Evolutionary conservation across 2,329 filamentous ascomycete species (phyloP).

Genomic region (Diaporthe vaccinii): DNA sequence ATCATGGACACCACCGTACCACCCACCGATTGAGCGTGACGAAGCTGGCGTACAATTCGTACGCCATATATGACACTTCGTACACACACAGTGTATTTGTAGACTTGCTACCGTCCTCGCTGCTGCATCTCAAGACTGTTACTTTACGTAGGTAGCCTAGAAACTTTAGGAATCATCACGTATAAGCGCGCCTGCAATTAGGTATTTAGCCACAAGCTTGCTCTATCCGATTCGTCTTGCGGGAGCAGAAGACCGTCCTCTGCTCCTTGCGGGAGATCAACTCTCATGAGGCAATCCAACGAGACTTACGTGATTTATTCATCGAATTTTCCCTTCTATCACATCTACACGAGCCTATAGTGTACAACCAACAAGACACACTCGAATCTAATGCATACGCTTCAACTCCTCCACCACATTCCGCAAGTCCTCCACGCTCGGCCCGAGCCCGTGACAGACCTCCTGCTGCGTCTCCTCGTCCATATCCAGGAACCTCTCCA

Average conservation of each 20-base stretch:
- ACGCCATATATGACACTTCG: neutral
- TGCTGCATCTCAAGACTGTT: neutral
- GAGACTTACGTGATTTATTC: neutral
- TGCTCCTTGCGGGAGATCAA: neutral
- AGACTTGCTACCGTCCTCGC: neutral
- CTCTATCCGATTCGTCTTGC: neutral
- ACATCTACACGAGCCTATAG: conserved; percentile 14
- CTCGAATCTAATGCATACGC: conserved; percentile 66
- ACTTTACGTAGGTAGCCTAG: neutral
- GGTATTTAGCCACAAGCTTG: neutral
- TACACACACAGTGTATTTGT: neutral
- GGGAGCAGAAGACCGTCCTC: neutral
- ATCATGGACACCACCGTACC: no score
- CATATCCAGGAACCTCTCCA: conserved; percentile 86
- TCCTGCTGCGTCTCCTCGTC: conserved; percentile 68
- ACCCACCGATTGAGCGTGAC: no score
- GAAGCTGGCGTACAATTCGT: neutral
- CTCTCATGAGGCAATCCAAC: neutral
- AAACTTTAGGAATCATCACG: neutral
- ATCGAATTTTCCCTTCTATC: neutral
- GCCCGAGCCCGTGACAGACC: conserved; percentile 69
- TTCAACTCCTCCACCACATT: conserved; percentile 73
- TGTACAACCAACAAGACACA: neutral
- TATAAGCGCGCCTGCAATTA: neutral
- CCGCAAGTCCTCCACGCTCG: conserved; percentile 73